Conservation (phyloP, 192 early-diverging fungal genomes). For the Podochytrium sp. region DNA sequence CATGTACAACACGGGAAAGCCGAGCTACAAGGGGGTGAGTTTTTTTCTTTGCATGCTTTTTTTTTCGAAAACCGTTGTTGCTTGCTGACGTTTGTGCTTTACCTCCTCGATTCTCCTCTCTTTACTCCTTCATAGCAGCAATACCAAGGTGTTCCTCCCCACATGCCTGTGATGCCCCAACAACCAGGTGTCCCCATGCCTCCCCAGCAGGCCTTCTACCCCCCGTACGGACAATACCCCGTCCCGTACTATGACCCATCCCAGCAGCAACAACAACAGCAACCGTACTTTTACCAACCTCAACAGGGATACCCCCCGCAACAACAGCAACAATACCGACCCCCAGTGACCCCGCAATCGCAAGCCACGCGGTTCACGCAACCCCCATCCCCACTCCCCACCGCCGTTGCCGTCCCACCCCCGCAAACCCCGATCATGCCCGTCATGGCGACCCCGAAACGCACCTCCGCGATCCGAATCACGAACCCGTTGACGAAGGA, state of each 20-base stretch:
- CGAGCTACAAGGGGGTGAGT: conserved; percentile 8
- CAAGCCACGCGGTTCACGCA: conserved; percentile 18
- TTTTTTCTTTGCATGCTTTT: neutral
- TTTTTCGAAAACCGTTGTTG: neutral
- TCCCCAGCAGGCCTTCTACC: neutral
- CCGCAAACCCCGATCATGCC: conserved; percentile 30
- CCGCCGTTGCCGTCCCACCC: conserved; percentile 14
- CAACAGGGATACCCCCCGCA: neutral
- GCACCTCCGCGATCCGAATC: conserved; percentile 68
- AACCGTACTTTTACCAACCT: conserved; percentile 1
- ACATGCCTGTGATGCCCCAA: conserved; percentile 10
- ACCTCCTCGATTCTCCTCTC: too few relatives aligned
- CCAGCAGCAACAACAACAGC: neutral
- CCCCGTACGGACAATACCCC: conserved; percentile 5
- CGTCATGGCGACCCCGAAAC: conserved; percentile 44
- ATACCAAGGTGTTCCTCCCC: neutral
- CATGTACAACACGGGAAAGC: neutral
- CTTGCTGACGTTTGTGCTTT: neutral
- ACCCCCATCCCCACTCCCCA: conserved; percentile 23
- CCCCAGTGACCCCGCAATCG: conserved; percentile 8
- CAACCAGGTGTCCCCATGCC: conserved; percentile 1
- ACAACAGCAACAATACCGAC: neutral
- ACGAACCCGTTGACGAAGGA: conserved; percentile 75
- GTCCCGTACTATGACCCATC: too few relatives aligned
- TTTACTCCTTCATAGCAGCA: neutral